Base-by-base conservation (phyloP, 257 asterid species). In the Mitragyna speciosa region DNA sequence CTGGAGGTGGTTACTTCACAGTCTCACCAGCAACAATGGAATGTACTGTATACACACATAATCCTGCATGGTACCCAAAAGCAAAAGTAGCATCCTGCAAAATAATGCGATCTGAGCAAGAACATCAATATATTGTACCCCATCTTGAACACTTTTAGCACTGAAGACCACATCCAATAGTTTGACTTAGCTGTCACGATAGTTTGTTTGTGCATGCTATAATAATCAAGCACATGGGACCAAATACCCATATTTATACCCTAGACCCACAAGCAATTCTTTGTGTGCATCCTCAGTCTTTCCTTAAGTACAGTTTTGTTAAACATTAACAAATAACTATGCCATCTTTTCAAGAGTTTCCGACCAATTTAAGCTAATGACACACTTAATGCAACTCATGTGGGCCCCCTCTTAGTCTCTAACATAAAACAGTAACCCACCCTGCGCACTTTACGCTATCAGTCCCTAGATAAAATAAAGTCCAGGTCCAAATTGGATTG, bases 151-250 rank as follows among this genome's bases (percentile, higher is more conserved):
- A 39, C n/a, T 72, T 79, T 12, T 6, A 61, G 2, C 30, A 61
- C n/a, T 6, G 14, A 41, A 77, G 51, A 66, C 51, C 65, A 76
- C 48, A 33, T 2, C 31, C 51, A 31, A 22, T 26, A 16, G 48
- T 66, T 33, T 33, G 54, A 3, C 39, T 12, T 67, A 51, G 52
- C 69, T 67, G 69, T 64, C 58, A 64, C 45, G 24, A 30, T 80
- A 52, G 41, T 59, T 45, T 48, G 75, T 73, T 61, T 63, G 54
- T 43, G 47, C 28, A 64, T 22, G 31, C 6, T 19, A 72, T 49
- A 63, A 73, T 64, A 28, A 48, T 58, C 68, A 73, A 33, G 79
- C 83, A 80, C 79, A 73, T 73, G 79, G 59, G 65, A 73, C 58
- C 64, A 61, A 68, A 36, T 79, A 65, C 26, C 56, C 43, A 74